A percentile compares a stretch with the other conserved stretches of the same genome.
These are phyloP conservation scores for Ophiosphaerella korrae DNA, from an alignment of 2,329 filamentous ascomycete species.

Conservation along the genomic window DNA sequence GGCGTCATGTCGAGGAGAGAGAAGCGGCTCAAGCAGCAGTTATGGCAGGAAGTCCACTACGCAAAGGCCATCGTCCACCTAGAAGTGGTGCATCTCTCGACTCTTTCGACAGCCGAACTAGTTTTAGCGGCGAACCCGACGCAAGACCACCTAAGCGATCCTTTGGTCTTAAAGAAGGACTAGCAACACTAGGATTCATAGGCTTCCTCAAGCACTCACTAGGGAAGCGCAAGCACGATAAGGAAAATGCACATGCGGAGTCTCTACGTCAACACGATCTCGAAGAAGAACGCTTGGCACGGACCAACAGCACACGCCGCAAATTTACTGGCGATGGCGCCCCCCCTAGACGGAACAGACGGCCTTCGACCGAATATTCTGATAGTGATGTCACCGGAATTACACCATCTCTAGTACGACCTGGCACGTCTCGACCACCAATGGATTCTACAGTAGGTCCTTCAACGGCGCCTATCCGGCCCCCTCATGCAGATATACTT, in stretches of 20 bases:
- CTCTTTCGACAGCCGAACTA: conserved; percentile 50
- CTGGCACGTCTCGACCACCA: conserved; percentile 36
- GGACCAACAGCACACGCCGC: conserved; percentile 61
- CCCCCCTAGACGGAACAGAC: conserved; percentile 36
- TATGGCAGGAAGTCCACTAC: conserved; percentile 55
- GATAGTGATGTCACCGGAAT: conserved; percentile 50
- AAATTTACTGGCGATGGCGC: conserved; percentile 71
- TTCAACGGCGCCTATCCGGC: conserved; percentile 40
- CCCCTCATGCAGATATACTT: conserved; percentile 46
- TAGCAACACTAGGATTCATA: conserved; percentile 51
- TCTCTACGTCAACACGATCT: conserved; percentile 56
- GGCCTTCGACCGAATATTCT: conserved; percentile 50
- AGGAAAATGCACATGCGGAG: conserved; percentile 65
- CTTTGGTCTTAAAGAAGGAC: conserved; percentile 53
- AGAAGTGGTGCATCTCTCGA: conserved; percentile 46
- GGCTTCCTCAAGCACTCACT: conserved; percentile 52
- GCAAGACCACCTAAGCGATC: conserved; percentile 27
- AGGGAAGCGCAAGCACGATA: conserved; percentile 60
- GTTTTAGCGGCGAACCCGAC: conserved; percentile 39
- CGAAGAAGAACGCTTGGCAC: conserved; percentile 59
- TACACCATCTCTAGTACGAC: conserved; percentile 52
- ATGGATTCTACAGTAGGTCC: conserved; percentile 34
- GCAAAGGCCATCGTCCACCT: conserved; percentile 34
- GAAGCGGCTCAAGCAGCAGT: conserved; percentile 46
- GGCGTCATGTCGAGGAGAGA: conserved; percentile 46